phyloP scores from a whole-genome alignment of 2,329 filamentous ascomycete species.

The Coniochaeta sp. region DNA sequence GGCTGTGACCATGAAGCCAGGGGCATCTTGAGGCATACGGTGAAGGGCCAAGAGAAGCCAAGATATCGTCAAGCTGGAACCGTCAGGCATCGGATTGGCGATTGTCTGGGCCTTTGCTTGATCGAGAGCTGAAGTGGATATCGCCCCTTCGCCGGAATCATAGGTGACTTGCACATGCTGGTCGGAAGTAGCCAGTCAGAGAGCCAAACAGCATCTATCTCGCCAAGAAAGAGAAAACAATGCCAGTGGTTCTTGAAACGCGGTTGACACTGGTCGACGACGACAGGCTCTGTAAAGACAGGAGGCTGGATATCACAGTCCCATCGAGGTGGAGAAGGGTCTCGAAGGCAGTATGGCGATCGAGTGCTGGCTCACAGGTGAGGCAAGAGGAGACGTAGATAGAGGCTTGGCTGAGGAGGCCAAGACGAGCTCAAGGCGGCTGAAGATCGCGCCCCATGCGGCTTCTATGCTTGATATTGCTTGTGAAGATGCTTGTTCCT shows the following conservation, averaged over 20 bases:
- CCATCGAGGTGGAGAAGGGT: neutral
- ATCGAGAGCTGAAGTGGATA: neutral
- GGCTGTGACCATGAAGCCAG: neutral
- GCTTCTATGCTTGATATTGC: constrained; percentile 14
- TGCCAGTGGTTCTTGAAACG: constrained; percentile 13
- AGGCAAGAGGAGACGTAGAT: constrained; percentile 4
- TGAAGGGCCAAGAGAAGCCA: constrained; percentile 5
- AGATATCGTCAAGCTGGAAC: neutral
- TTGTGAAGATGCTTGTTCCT: neutral
- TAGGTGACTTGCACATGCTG: neutral
- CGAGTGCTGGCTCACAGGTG: neutral
- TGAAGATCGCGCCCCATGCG: constrained; percentile 8
- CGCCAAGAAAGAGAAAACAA: constrained; percentile 10
- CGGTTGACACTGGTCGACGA: constrained; percentile 11
- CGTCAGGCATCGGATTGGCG: neutral
- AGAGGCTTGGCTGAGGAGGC: constrained; percentile 9
- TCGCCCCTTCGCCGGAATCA: neutral
- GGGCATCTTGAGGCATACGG: neutral
- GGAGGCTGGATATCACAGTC: neutral
- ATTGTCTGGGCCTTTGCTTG: neutral
- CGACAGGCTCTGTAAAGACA: neutral
- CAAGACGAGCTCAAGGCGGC: constrained; percentile 22
- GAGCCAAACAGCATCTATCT: neutral
- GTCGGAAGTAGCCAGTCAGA: neutral
- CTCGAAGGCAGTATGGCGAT: neutral